Conservation (phyloP, 2,329 filamentous ascomycete genomes). For the Bipolaris zeicola region DNA sequence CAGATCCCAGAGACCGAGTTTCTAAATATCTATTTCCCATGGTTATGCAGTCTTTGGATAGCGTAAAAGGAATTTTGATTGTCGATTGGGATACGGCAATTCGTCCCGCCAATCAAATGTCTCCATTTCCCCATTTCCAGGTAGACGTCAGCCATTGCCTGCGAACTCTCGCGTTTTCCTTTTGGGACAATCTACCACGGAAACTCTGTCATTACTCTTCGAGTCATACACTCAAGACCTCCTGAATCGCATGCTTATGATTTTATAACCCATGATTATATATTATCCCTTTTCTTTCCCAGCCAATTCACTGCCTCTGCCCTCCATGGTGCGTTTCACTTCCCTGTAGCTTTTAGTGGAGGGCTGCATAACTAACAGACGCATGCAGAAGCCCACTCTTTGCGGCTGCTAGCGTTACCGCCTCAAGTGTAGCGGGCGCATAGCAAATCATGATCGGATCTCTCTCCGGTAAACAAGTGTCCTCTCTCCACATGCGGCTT, state of each 20-base stretch:
- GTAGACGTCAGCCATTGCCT: neutral
- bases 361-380: neutral
- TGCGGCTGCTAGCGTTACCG: neutral
- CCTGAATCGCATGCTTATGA: neutral
- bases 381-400: neutral
- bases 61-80: constrained; percentile 4
- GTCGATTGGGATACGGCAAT: constrained; percentile 7
- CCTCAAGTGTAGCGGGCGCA: neutral
- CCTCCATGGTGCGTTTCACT: neutral
- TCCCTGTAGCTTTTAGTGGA: neutral
- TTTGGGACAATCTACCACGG: neutral
- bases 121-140: neutral
- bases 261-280: too few species aligned
- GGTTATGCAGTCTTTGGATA: constrained; percentile 1
- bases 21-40: neutral
- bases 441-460: neutral
- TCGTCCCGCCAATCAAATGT: constrained; percentile 5
- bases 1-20: neutral
- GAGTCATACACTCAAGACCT: neutral
- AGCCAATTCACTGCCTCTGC: neutral
- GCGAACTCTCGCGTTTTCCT: neutral
- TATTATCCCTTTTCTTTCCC: neutral
- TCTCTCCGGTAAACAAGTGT: too few species aligned
- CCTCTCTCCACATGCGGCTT: neutral
- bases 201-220: neutral